Evolutionary conservation across 352 stramenopile species (phyloP).

Genomic region (Phytopythium montanum): DNA sequence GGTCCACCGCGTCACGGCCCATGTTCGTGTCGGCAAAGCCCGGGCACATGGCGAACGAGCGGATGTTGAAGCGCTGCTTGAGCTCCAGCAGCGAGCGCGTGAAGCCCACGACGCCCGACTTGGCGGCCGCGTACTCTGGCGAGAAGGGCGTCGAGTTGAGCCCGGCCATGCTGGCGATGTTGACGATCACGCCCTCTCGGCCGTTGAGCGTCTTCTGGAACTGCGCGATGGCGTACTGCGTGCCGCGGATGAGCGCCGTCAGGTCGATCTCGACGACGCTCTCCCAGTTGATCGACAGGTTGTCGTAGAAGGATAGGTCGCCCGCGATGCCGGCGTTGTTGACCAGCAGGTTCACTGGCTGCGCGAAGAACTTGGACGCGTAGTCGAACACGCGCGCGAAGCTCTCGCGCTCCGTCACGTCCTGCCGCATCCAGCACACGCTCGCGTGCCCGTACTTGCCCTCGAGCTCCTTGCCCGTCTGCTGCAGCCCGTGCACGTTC

Average conservation of each 20-base stretch:
- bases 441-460: slow-evolving; percentile 42
- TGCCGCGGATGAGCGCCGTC: slow-evolving; percentile 62
- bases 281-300: slow-evolving; percentile 42
- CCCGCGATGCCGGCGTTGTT: slow-evolving; percentile 80
- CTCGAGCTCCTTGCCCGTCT: slow-evolving; percentile 54
- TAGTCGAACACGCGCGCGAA: slow-evolving; percentile 63
- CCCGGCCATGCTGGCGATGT: slow-evolving; percentile 65
- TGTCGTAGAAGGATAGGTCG: slow-evolving; percentile 47
- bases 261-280: slow-evolving; percentile 71
- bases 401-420: slow-evolving; percentile 61
- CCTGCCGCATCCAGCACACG: slow-evolving; percentile 62
- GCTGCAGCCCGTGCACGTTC: slow-evolving; percentile 53
- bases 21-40: slow-evolving; percentile 68
- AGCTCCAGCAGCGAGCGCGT: slow-evolving; percentile 60
- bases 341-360: slow-evolving; percentile 63
- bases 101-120: slow-evolving; percentile 71
- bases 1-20: slow-evolving; percentile 34
- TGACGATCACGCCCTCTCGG: slow-evolving; percentile 66
- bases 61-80: slow-evolving; percentile 67
- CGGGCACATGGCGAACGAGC: slow-evolving; percentile 63
- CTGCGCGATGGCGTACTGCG: slow-evolving; percentile 53
- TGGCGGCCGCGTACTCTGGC: slow-evolving; percentile 69
- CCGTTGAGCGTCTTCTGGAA: slow-evolving; percentile 57
- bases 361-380: slow-evolving; percentile 53
- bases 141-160: slow-evolving; percentile 46